These are phyloP conservation scores for Recurvomyces mirabilis DNA, from an alignment of 495 filamentous ascomycete genomes.

Conservation along the genomic window DNA sequence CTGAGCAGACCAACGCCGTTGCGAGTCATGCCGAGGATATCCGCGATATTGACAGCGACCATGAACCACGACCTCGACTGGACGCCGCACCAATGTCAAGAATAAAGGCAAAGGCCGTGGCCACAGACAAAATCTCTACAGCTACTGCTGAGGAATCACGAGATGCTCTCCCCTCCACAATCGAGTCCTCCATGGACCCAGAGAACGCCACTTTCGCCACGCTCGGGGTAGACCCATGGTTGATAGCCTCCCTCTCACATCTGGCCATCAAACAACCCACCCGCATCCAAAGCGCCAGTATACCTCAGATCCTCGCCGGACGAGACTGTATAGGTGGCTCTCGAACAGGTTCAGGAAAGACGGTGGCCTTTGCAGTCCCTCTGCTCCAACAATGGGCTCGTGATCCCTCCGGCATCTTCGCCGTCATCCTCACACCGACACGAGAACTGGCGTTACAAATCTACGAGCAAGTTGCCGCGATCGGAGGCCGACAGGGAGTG, in stretches of 20 bases:
- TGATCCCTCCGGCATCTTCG: slow-evolving; percentile 86
- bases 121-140: too few relatives aligned
- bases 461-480: slow-evolving; percentile 85
- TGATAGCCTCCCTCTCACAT: slow-evolving; percentile 67
- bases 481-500: slow-evolving; percentile 72
- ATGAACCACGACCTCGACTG: not conserved
- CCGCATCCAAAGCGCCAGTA: slow-evolving; percentile 82
- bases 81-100: slow-evolving; percentile 2
- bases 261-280: slow-evolving; percentile 88
- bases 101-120: slow-evolving; percentile 7
- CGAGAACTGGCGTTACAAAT: slow-evolving; percentile 92
- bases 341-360: slow-evolving; percentile 95
- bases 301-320: slow-evolving; percentile 80
- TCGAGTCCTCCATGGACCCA: slow-evolving; percentile 5
- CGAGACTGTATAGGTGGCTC: slow-evolving; percentile 90
- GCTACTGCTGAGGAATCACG: too few relatives aligned
- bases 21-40: not conserved
- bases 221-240: slow-evolving; percentile 73
- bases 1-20: not conserved
- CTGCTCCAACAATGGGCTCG: slow-evolving; percentile 87
- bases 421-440: slow-evolving; percentile 79
- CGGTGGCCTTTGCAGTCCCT: slow-evolving; percentile 88
- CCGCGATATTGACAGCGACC: not conserved
- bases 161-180: not conserved
- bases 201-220: slow-evolving; percentile 55